Conservation (phyloP, 2,329 filamentous ascomycete species). For the Talaromyces albobiverticillius region DNA sequence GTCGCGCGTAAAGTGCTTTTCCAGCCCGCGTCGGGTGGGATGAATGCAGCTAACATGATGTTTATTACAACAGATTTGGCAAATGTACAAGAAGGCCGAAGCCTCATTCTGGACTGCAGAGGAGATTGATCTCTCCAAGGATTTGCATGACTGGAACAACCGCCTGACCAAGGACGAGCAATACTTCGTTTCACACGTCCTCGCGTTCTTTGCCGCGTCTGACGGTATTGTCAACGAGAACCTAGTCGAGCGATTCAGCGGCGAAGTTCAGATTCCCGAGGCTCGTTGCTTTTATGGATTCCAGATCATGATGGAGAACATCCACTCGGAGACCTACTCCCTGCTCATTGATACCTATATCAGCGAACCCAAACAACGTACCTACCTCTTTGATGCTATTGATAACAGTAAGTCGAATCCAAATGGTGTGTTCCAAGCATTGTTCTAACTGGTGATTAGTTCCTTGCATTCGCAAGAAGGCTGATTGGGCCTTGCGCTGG, state of each 20-base stretch:
- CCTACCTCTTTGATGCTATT: slow-evolving; percentile 96
- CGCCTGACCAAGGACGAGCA: slow-evolving; percentile 93
- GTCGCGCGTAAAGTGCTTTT: slow-evolving; percentile 67
- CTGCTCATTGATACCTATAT: slow-evolving; percentile 99
- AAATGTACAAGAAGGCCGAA: slow-evolving; percentile 99
- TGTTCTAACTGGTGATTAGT: slow-evolving; percentile 52
- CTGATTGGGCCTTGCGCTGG: slow-evolving; percentile 95
- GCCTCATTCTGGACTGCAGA: slow-evolving; percentile 99
- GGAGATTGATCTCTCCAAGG: slow-evolving; percentile 98
- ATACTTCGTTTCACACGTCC: slow-evolving; percentile 97
- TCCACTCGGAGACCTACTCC: slow-evolving; percentile 99
- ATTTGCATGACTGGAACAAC: slow-evolving; percentile 99
- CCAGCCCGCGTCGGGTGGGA: slow-evolving; percentile 14
- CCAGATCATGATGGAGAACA: slow-evolving; percentile 99
- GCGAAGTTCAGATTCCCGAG: slow-evolving; percentile 94
- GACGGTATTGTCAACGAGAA: slow-evolving; percentile 99
- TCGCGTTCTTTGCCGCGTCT: slow-evolving; percentile 98
- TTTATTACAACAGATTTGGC: slow-evolving; percentile 73
- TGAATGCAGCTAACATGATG: slow-evolving; percentile 36
- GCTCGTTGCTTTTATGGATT: slow-evolving; percentile 99
- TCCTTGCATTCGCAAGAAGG: slow-evolving; percentile 97
- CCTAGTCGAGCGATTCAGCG: slow-evolving; percentile 94
- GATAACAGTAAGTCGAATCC: slow-evolving; percentile 74
- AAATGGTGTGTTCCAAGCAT: background rate
- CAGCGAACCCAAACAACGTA: slow-evolving; percentile 92